A percentile compares a stretch with the other conserved stretches of the same genome.
Evolutionary conservation across 1,284 basidiomycete species (phyloP).

Genomic region (Ustilago tritici): DNA sequence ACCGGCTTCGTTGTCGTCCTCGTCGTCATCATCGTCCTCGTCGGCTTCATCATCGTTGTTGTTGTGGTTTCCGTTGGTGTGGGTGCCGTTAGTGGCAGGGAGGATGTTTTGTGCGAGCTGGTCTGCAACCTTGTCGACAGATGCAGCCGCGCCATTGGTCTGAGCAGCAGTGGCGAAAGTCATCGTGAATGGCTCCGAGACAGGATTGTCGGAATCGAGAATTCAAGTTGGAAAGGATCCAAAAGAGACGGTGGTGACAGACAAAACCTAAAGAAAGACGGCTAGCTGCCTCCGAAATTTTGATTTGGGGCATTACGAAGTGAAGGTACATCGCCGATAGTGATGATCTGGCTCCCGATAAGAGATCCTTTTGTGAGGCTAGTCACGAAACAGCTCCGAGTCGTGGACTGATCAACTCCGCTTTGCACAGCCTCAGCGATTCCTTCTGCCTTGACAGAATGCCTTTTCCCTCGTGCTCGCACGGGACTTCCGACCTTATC

Average conservation of each 20-base stretch:
- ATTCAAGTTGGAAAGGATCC: background rate
- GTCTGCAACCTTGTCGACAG: conserved; percentile 46
- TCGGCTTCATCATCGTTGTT: conserved; percentile 48
- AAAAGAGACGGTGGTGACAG: background rate
- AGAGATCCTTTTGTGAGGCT: too few species aligned
- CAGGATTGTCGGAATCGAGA: background rate
- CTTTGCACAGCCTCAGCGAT: background rate
- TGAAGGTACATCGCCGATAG: too few species aligned
- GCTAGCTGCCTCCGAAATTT: too few species aligned
- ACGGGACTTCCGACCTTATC: background rate
- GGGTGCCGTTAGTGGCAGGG: conserved; percentile 32
- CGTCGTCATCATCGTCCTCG: conserved; percentile 59
- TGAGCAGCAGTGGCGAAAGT: conserved; percentile 22
- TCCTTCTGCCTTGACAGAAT: background rate
- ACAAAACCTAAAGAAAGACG: background rate
- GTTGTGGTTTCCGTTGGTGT: conserved; percentile 27
- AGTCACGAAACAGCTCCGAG: too few species aligned
- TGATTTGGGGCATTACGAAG: too few species aligned
- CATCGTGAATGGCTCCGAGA: conserved; percentile 8
- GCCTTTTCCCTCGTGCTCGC: background rate
- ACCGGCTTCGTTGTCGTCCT: conserved; percentile 33
- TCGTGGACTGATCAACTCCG: conserved; percentile 2
- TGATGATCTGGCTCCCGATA: too few species aligned
- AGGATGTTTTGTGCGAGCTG: conserved; percentile 42
- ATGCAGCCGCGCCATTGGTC: conserved; percentile 24